Base-by-base conservation (phyloP, 352 stramenopile genomes). In the Phytophthora cryptogea region DNA sequence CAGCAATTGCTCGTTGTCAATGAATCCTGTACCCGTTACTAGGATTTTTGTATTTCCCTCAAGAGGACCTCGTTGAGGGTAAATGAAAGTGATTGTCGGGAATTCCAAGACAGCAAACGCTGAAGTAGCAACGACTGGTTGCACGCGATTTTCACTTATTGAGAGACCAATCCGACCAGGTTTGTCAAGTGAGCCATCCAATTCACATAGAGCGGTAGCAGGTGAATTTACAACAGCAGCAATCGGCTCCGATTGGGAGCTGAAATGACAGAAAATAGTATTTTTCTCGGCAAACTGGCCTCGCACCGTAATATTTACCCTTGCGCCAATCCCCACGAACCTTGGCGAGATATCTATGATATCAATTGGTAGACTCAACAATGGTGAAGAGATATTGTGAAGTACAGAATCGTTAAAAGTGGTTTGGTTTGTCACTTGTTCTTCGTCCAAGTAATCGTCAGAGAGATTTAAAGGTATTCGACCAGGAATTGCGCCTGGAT, bases 231-330 rank as follows among this genome's bases (percentile, higher is more conserved):
- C 61, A 6, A 52, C 26, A 0, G 69, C 69, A 17, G 17, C 26
- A 11, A 68, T 28, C 11, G 58, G 31, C 1, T 62, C 16, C n/a
- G 14, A 27, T 6, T 53, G 30, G 8, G 44, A 40, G 8, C 55
- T 62, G 43, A 72, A 68, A 61, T 68, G 54, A 31, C 66, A 77
- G 33, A 62, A 79, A 16, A 59, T 74, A 8, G 8, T 8, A 39
- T 62, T 57, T 20, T 35, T 48, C n/a, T 63, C 20, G 27, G 74
- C 72, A 47, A 68, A 33, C 8, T 63, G 59, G 13, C 76, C 59
- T 61, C 32, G 49, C 10, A 78, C 47, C 1, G 74, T 78, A 33
- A 83, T 68, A 16, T 73, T 80, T 1, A 62, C 28, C 5, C 27
- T 23, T 23, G 37, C 8, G 4, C 40, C 30, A 9, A 48, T 20